Evolutionary conservation across 257 asterid genomes (phyloP).

Genomic region (Solanum paucissectum): DNA sequence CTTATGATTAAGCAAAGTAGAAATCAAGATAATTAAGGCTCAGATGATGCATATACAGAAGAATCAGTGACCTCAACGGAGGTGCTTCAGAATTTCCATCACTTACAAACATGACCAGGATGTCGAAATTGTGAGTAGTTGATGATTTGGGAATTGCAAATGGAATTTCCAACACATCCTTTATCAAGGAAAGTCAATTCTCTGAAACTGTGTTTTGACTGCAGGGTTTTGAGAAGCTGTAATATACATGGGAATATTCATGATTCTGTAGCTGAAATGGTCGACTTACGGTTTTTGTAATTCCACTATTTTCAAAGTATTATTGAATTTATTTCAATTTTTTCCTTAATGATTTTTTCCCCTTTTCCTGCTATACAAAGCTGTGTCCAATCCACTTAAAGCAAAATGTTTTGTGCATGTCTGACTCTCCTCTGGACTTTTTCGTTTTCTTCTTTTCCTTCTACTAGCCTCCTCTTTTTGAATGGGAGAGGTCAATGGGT

Average conservation of each 20-base stretch:
- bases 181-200: neutral
- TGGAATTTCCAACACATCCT: neutral
- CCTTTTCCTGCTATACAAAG: neutral
- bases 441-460: neutral
- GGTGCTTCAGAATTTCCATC: constrained; percentile 37
- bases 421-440: neutral
- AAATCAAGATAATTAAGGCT: neutral
- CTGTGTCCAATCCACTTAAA: neutral
- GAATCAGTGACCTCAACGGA: constrained; percentile 47
- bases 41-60: constrained; percentile 23
- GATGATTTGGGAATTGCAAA: constrained; percentile 10
- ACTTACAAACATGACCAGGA: constrained; percentile 20
- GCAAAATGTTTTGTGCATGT: neutral
- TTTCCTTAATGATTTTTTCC: neutral
- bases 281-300: constrained; percentile 23
- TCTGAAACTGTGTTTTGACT: neutral
- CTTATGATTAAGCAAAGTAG: neutral
- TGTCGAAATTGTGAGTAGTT: constrained; percentile 34
- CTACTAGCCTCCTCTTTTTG: neutral
- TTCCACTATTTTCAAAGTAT: neutral
- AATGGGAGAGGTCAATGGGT: neutral
- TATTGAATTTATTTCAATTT: neutral
- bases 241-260: constrained; percentile 41
- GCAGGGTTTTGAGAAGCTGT: constrained; percentile 64
- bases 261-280: constrained; percentile 10